These are phyloP conservation scores for Trifolium pratense DNA, from an alignment of 306 rosid genomes.

Conservation along the genomic window DNA sequence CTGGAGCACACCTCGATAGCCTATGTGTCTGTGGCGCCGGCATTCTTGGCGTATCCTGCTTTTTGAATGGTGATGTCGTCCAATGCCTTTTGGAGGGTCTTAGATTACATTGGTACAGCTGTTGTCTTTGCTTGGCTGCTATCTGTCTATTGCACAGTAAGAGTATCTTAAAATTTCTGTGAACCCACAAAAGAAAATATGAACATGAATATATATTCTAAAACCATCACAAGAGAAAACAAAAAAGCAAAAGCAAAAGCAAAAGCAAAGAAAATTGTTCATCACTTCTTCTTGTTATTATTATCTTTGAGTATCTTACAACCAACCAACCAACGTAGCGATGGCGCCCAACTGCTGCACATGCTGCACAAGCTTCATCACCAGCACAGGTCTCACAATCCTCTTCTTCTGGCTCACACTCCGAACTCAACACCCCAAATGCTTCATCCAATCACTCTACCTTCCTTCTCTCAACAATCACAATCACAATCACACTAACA, in stretches of 20 bases:
- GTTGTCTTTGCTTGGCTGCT: no score
- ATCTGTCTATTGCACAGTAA: no score
- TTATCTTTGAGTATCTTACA: background rate
- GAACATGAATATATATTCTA: slow-evolving; percentile 15
- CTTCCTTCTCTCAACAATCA: slow-evolving; percentile 60
- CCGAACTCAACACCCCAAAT: slow-evolving; percentile 59
- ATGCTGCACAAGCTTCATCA: slow-evolving; percentile 33
- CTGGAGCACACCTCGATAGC: no score
- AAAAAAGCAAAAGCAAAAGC: background rate
- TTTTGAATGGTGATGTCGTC: no score
- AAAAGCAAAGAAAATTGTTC: background rate
- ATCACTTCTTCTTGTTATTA: background rate
- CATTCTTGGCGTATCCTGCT: no score
- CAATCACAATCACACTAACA: slow-evolving; percentile 1
- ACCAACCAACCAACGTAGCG: background rate
- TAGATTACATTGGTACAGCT: no score
- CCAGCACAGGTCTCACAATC: slow-evolving; percentile 33
- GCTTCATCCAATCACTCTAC: slow-evolving; percentile 50
- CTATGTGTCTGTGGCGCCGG: no score
- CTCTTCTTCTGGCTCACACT: slow-evolving; percentile 54
- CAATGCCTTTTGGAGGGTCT: no score
- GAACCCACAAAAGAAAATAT: background rate
- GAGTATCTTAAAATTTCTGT: no score
- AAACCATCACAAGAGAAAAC: background rate
- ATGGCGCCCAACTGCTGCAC: slow-evolving; percentile 33